Conservation (phyloP, 495 filamentous ascomycete genomes). For the Trichocladium uniseriatum region DNA sequence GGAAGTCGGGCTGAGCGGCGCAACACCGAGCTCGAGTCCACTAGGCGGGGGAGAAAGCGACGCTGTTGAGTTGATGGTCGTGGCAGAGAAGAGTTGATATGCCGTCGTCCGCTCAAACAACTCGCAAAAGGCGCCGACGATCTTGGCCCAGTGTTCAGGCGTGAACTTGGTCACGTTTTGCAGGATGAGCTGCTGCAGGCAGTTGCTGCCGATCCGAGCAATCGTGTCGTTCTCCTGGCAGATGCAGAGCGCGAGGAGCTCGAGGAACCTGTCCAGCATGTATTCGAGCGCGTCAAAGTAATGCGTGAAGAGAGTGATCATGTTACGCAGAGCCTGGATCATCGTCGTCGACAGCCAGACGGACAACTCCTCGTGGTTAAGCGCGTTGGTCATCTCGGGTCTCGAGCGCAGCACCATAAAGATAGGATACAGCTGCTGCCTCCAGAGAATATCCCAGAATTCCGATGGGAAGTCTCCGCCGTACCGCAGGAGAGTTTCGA, state of each 20-base stretch:
- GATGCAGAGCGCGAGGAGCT: slow-evolving; percentile 88
- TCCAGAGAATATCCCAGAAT: slow-evolving; percentile 98
- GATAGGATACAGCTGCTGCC: slow-evolving; percentile 91
- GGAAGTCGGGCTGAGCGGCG: slow-evolving; percentile 29
- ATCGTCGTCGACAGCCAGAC: slow-evolving; percentile 99
- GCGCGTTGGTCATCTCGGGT: slow-evolving; percentile 87
- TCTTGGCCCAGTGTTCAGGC: slow-evolving; percentile 80
- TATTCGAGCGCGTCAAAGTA: slow-evolving; percentile 93
- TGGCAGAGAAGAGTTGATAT: slow-evolving; percentile 84
- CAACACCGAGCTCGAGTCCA: slow-evolving; percentile 35
- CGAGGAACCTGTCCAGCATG: slow-evolving; percentile 92
- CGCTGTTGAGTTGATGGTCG: slow-evolving; percentile 47
- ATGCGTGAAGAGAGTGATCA: slow-evolving; percentile 97
- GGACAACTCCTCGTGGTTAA: slow-evolving; percentile 89
- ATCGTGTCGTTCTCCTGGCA: slow-evolving; percentile 99
- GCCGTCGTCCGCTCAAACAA: slow-evolving; percentile 92
- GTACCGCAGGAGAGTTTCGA: slow-evolving; percentile 81
- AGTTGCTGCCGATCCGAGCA: slow-evolving; percentile 94
- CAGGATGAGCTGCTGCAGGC: slow-evolving; percentile 87
- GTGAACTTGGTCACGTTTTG: slow-evolving; percentile 91
- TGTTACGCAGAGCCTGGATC: slow-evolving; percentile 96
- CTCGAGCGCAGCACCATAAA: slow-evolving; percentile 96
- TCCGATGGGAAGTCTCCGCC: slow-evolving; percentile 86
- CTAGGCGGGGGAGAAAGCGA: slow-evolving; percentile 36
- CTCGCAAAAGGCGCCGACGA: slow-evolving; percentile 90